Percentiles rank a stretch among this genome's conserved stretches.
Evolutionary conservation across 1,284 basidiomycete genomes (phyloP).

Genomic region (Ceratobasidium sp.): DNA sequence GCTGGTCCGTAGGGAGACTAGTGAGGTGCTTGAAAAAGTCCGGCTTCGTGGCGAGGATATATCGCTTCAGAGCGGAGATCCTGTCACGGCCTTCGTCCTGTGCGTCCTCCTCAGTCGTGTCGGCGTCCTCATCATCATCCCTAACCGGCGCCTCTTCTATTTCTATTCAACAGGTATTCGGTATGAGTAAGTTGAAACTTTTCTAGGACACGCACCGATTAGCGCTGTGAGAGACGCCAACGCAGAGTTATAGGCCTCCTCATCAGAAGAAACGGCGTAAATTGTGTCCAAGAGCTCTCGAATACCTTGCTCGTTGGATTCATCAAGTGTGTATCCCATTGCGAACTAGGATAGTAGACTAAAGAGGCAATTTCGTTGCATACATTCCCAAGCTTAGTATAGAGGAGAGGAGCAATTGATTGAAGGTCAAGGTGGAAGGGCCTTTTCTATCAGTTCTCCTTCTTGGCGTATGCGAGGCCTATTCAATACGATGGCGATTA

Average conservation of each 20-base stretch:
- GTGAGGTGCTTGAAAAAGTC: conserved; percentile 26
- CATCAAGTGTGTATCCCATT: conserved; percentile 15
- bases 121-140: neutral
- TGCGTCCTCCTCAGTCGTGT: neutral
- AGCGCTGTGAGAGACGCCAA: conserved; percentile 7
- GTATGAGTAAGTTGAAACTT: neutral
- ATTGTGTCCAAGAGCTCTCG: conserved; percentile 14
- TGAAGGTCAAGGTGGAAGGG: no score
- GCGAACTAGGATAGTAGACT: no score
- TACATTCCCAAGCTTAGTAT: no score
- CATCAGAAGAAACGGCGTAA: neutral
- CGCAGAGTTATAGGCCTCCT: neutral
- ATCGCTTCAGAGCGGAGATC: conserved; percentile 4
- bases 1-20: neutral
- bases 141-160: neutral
- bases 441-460: no score
- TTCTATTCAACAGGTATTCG: neutral
- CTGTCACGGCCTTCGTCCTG: neutral
- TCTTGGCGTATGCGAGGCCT: no score
- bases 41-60: conserved; percentile 22
- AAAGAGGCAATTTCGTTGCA: no score
- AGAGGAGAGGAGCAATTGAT: no score
- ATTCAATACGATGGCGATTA: no score
- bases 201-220: conserved; percentile 18
- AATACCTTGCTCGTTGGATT: conserved; percentile 11